These are phyloP conservation scores for Boletus eberwhitei DNA, from an alignment of 768 basidiomycete genomes.

Conservation along the genomic window DNA sequence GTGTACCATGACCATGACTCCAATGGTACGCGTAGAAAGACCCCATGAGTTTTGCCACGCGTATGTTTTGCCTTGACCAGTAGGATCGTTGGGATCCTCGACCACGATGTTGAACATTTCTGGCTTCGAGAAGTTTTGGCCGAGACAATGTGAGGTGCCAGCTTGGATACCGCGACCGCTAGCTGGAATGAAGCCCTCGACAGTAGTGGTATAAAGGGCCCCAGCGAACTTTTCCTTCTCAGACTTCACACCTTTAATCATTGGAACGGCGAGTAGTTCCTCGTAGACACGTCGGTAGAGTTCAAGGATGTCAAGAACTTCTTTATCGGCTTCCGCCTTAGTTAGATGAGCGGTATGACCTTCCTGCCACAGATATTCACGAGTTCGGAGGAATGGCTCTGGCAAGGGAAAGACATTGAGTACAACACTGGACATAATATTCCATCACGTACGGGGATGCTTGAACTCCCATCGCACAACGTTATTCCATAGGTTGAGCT, in stretches of 20 bases:
- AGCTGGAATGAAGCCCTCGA: constrained; percentile 97
- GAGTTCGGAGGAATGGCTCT: constrained; percentile 98
- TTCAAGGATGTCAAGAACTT: constrained; percentile 92
- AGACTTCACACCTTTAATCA: constrained; percentile 95
- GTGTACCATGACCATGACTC: constrained; percentile 99
- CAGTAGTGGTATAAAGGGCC: constrained; percentile 94
- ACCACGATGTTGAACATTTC: constrained; percentile 99
- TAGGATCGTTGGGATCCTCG: constrained; percentile 83
- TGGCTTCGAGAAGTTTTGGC: constrained; percentile 94
- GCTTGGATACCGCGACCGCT: constrained; percentile 97
- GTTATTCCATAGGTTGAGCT: constrained; percentile 98
- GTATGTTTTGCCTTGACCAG: constrained; percentile 63
- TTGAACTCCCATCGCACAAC: constrained; percentile 99
- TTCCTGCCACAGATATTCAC: constrained; percentile 99
- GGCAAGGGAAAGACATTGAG: constrained; percentile 23
- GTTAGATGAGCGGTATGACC: constrained; percentile 95
- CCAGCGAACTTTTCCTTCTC: constrained; percentile 99
- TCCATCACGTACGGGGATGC: constrained; percentile 72
- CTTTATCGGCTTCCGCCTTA: constrained; percentile 83
- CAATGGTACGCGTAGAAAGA: constrained; percentile 90
- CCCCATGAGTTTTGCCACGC: constrained; percentile 99
- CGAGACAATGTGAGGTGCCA: constrained; percentile 96
- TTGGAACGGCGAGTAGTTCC: constrained; percentile 95
- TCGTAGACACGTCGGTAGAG: constrained; percentile 95
- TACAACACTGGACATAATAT: not conserved